A percentile compares a stretch with the other conserved stretches of the same genome.
phyloP scores from a whole-genome alignment of 2,329 filamentous ascomycete genomes.

The Trichoderma oligosporum region DNA sequence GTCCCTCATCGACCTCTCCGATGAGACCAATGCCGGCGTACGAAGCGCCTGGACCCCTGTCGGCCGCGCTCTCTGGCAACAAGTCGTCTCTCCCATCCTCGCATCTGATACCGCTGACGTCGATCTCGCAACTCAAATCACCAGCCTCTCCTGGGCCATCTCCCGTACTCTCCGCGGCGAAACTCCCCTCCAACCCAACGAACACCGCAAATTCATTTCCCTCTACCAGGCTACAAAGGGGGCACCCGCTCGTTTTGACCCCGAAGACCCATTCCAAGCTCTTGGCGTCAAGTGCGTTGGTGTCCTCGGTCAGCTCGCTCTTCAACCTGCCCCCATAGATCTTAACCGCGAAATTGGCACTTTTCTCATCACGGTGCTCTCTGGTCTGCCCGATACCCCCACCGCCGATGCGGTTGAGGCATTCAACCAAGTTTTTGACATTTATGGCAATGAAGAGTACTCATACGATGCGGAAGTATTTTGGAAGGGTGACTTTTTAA shows the following conservation, averaged over 20 bases:
- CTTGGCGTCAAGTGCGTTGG: conserved; percentile 65
- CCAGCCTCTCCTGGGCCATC: conserved; percentile 63
- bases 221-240: conserved; percentile 58
- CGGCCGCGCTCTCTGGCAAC: conserved; percentile 55
- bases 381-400: conserved; percentile 49
- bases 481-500: conserved; percentile 58
- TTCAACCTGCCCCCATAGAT: conserved; percentile 48
- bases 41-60: conserved; percentile 51
- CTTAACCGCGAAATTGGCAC: conserved; percentile 61
- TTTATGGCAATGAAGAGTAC: conserved; percentile 60
- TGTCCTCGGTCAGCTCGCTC: conserved; percentile 60
- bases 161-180: conserved; percentile 49
- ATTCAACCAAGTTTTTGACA: conserved; percentile 63
- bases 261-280: conserved; percentile 56
- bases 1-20: conserved; percentile 56
- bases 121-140: conserved; percentile 58
- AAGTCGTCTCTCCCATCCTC: conserved; percentile 54
- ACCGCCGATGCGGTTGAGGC: conserved; percentile 60
- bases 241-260: conserved; percentile 26
- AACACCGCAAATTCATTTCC: conserved; percentile 61
- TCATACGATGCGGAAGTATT: conserved; percentile 60
- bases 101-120: conserved; percentile 60
- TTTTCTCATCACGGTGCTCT: conserved; percentile 57
- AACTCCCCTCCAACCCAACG: conserved; percentile 45
- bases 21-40: conserved; percentile 50